Conservation (phyloP, 1,139 yeast genomes). For the Kodamaea plutei region DNA sequence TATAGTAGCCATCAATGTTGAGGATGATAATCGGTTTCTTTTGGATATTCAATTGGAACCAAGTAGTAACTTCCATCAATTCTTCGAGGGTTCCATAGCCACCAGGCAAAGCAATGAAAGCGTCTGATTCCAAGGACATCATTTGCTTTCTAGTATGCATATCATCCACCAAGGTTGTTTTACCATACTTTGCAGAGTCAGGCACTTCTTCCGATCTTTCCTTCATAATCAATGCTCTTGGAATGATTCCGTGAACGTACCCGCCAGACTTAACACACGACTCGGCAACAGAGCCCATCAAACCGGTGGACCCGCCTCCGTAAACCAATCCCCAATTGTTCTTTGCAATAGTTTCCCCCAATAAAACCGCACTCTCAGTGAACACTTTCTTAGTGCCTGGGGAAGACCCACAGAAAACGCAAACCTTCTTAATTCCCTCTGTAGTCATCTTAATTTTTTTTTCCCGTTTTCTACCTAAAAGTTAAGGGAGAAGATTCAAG, state of each 20-base stretch:
- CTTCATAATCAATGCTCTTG: slow-evolving; percentile 71
- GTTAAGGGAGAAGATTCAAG: too few species aligned
- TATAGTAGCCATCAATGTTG: slow-evolving; percentile 78
- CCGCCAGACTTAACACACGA: slow-evolving; percentile 66
- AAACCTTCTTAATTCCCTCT: slow-evolving; percentile 46
- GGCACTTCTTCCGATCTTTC: slow-evolving; percentile 57
- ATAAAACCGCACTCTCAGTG: slow-evolving; percentile 49
- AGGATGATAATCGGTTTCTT: slow-evolving; percentile 72
- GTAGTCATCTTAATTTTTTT: slow-evolving; percentile 11
- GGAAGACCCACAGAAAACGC: slow-evolving; percentile 87
- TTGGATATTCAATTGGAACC: slow-evolving; percentile 88
- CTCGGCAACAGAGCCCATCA: slow-evolving; percentile 85
- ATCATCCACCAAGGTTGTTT: slow-evolving; percentile 76
- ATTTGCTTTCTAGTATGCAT: slow-evolving; percentile 87
- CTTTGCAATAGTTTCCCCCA: slow-evolving; percentile 58
- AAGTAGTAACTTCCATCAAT: slow-evolving; percentile 83
- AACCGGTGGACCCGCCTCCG: slow-evolving; percentile 87
- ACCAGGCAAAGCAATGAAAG: slow-evolving; percentile 87
- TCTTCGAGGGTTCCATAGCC: slow-evolving; percentile 92
- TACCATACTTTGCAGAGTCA: slow-evolving; percentile 60
- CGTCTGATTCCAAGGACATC: slow-evolving; percentile 87
- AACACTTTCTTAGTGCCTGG: slow-evolving; percentile 56
- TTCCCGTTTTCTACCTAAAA: background rate
- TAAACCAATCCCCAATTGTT: slow-evolving; percentile 75
- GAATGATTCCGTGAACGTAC: slow-evolving; percentile 82